These are phyloP conservation scores for Aspergillus neoniger DNA, from an alignment of 2,329 filamentous ascomycete species.

Conservation along the genomic window DNA sequence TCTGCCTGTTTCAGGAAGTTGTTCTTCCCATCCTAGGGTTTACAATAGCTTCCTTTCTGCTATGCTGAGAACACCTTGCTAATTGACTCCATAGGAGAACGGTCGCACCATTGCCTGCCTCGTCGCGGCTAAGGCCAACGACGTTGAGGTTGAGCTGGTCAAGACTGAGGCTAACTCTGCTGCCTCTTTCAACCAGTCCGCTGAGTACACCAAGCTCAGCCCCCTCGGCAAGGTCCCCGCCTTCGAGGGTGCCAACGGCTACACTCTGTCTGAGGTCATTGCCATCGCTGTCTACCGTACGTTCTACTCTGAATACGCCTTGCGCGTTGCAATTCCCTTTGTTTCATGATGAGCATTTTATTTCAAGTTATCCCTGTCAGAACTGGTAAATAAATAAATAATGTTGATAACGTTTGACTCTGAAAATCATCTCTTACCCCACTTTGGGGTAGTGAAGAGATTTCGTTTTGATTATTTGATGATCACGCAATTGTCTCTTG, in stretches of 20 bases:
- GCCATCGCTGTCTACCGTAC: conserved; percentile 97
- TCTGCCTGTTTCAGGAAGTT: neutral
- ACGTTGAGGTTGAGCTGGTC: conserved; percentile 85
- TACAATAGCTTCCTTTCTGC: conserved; percentile 13
- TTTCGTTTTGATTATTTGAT: conserved; percentile 15
- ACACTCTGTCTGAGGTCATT: conserved; percentile 82
- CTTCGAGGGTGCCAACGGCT: conserved; percentile 91
- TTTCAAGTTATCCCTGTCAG: conserved; percentile 99
- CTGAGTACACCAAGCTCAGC: conserved; percentile 83
- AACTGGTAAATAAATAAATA: conserved; percentile 55
- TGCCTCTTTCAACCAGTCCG: conserved; percentile 63
- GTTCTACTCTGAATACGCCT: conserved; percentile 48
- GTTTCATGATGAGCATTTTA: conserved; percentile 68
- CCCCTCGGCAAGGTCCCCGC: conserved; percentile 88
- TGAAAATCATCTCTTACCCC: conserved; percentile 61
- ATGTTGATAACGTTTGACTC: conserved; percentile 78
- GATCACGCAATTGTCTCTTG: conserved; percentile 18
- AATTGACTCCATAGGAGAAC: conserved; percentile 67
- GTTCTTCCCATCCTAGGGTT: conserved; percentile 10
- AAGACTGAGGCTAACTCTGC: conserved; percentile 56
- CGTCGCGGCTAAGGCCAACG: conserved; percentile 96
- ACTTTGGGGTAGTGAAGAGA: conserved; percentile 24
- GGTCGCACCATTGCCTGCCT: conserved; percentile 84
- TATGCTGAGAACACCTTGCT: conserved; percentile 15
- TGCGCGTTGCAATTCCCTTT: conserved; percentile 15